A percentile compares a stretch with the other conserved stretches of the same genome.
Conservation (phyloP, 2,329 filamentous ascomycete genomes). For the Nemania serpens region DNA sequence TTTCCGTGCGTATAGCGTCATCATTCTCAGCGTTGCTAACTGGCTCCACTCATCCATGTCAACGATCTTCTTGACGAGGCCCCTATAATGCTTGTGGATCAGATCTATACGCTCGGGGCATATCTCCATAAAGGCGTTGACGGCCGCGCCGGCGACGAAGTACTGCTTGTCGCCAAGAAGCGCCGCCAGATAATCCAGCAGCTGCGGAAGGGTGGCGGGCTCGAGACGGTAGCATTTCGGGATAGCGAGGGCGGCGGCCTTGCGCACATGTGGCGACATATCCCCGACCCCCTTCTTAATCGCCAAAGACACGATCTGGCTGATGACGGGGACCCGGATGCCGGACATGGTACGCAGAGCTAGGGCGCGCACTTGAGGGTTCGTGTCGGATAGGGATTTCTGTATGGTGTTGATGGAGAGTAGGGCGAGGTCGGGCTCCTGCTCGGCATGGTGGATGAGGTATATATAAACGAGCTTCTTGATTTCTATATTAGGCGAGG, state of each 20-base stretch:
- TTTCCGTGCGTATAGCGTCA: conserved; percentile 82
- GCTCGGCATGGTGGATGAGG: conserved; percentile 92
- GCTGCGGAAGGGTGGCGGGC: conserved; percentile 79
- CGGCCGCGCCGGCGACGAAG: conserved; percentile 93
- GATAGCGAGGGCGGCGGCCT: conserved; percentile 89
- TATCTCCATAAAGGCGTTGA: conserved; percentile 85
- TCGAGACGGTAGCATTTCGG: conserved; percentile 95
- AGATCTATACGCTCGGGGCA: conserved; percentile 87
- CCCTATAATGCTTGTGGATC: conserved; percentile 87
- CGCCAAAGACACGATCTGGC: conserved; percentile 92
- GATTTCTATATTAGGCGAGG: conserved; percentile 89
- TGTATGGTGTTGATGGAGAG: conserved; percentile 99
- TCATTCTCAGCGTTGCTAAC: conserved; percentile 77
- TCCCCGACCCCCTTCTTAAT: conserved; percentile 94
- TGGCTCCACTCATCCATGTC: conserved; percentile 99
- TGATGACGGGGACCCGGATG: conserved; percentile 96
- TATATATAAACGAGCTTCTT: conserved; percentile 99
- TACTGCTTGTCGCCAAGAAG: conserved; percentile 91
- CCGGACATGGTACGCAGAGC: conserved; percentile 96
- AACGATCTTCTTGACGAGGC: conserved; percentile 84
- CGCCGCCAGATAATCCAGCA: conserved; percentile 78
- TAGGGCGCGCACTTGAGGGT: conserved; percentile 87
- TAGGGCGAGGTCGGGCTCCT: conserved; percentile 91
- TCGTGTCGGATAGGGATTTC: conserved; percentile 91
- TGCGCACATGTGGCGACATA: conserved; percentile 92